Conservation (phyloP, 495 filamentous ascomycete species). For the Penicillium pancosmium region DNA sequence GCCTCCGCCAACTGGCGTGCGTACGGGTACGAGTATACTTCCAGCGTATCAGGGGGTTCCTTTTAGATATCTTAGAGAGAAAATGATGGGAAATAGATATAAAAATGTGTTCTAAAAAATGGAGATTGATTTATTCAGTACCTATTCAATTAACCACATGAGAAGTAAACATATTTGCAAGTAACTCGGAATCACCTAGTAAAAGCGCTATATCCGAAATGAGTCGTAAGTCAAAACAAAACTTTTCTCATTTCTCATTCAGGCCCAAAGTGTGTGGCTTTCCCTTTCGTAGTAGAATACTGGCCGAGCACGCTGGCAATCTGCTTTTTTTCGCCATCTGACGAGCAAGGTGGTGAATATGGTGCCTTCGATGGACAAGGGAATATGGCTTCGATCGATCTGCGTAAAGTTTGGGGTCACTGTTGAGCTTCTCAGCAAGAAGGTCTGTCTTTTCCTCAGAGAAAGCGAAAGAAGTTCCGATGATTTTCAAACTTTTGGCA, state of each 20-base stretch:
- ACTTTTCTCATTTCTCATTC: background rate
- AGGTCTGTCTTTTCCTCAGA: constrained; percentile 24
- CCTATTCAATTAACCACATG: background rate
- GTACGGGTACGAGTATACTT: background rate
- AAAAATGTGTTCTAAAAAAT: background rate
- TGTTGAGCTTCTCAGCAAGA: constrained; percentile 12
- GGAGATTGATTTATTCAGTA: background rate
- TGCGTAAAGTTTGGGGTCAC: constrained; percentile 25
- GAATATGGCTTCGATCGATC: constrained; percentile 30
- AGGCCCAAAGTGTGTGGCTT: constrained; percentile 7
- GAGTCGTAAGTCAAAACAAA: no score
- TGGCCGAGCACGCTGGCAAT: constrained; percentile 18
- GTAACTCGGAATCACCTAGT: background rate
- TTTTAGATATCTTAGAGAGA: background rate
- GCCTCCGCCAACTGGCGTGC: background rate
- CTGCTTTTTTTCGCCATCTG: constrained; percentile 24
- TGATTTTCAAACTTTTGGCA: constrained; percentile 27
- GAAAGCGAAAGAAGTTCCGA: constrained; percentile 36
- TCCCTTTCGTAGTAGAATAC: constrained; percentile 25
- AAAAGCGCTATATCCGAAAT: no score
- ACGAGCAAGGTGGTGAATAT: constrained; percentile 25
- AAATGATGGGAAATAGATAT: background rate
- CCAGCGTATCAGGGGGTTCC: background rate
- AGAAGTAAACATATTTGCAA: background rate
- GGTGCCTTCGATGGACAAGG: constrained; percentile 23